Conservation (phyloP, 2,329 filamentous ascomycete species). For the Penicillium capsulatum region DNA sequence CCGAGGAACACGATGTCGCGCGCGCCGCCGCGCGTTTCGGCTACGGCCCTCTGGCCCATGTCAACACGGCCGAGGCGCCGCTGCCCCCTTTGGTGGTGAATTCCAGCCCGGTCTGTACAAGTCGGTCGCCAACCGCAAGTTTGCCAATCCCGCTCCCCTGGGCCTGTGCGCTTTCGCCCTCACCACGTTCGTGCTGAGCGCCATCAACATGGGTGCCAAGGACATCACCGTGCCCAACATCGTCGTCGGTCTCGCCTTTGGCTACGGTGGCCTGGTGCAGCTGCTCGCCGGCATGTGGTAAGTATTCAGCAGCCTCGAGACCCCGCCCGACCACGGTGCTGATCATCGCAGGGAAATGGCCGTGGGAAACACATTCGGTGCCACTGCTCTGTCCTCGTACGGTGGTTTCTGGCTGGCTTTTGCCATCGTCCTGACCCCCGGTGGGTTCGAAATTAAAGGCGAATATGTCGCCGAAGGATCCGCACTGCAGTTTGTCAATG, state of each 20-base stretch:
- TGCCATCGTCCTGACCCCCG: conserved; percentile 66
- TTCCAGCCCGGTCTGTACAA: conserved; percentile 68
- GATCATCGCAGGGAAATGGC: conserved; percentile 66
- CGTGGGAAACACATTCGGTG: conserved; percentile 81
- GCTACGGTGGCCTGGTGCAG: conserved; percentile 74
- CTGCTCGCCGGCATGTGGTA: conserved; percentile 83
- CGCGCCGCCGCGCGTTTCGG: conserved; percentile 46
- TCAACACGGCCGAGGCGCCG: conserved; percentile 44
- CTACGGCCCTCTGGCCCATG: conserved; percentile 50
- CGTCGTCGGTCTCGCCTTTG: conserved; percentile 65
- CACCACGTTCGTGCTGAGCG: conserved; percentile 74
- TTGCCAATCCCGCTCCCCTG: conserved; percentile 74
- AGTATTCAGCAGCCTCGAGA: too few species aligned
- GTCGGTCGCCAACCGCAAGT: conserved; percentile 61
- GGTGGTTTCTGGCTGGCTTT: conserved; percentile 80
- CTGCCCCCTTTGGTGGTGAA: conserved; percentile 65
- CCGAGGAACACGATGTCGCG: conserved; percentile 44
- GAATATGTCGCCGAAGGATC: conserved; percentile 34
- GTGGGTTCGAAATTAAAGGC: conserved; percentile 58
- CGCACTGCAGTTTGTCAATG: conserved; percentile 46
- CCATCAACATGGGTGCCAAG: conserved; percentile 66
- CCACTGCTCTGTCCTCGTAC: conserved; percentile 74
- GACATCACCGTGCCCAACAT: conserved; percentile 60
- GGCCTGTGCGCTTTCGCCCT: conserved; percentile 75
- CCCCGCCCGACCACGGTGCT: too few species aligned